Base-by-base conservation (phyloP, 169 alveolate genomes). In the Plasmodium knowlesi region DNA sequence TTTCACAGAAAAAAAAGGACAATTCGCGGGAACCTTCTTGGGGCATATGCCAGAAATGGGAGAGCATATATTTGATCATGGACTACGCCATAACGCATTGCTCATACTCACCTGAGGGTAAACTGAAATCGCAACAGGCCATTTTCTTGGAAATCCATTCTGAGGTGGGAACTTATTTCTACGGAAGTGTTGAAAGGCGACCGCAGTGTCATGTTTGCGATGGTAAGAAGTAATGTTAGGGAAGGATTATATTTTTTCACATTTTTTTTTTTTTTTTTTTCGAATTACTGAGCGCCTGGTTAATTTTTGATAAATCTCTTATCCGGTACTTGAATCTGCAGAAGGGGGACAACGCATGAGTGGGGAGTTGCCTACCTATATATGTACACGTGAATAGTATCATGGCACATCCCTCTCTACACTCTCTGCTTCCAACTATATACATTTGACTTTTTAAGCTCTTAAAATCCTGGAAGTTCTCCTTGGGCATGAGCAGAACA, bases 91-190 rank as follows among this genome's bases (percentile, higher is more conserved):
- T 57, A 25, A 71, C 12, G 8, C 22, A 61, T 67, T 34, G n/a
- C 9, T 22, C 25, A 37, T 37, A 54, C 37, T 88, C 53, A 88
- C 94, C 28, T 88, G 70, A 88, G 57, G 72, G 94, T 88, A 67
- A 88, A 88, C 73, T 88, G 94, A 39, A 88, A 80, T 3, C 94
- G 30, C 34, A 88, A 30, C 73, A 88, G 41, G 2, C 94, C 94
- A 50, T 88, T 88, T 25, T 88, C 94, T 34, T 88, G 94, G 50
- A 88, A 61, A 79, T 88, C 94, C 94, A 88, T 57, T 22, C 94
- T 54, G 73, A 88, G 82, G 57, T 88, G 89, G 54, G 94, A 88
- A 67, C 94, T 88, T 72, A 88, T 88, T 79, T 88, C 94, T 88
- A 41, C 6, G 16, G 30, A 39, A 32, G 82, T 57, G 30, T n/a